A percentile compares a stretch with the other conserved stretches of the same genome.
These are phyloP conservation scores for Solanum hybrid DNA, from an alignment of 305 asterid genomes.

Conservation along the genomic window DNA sequence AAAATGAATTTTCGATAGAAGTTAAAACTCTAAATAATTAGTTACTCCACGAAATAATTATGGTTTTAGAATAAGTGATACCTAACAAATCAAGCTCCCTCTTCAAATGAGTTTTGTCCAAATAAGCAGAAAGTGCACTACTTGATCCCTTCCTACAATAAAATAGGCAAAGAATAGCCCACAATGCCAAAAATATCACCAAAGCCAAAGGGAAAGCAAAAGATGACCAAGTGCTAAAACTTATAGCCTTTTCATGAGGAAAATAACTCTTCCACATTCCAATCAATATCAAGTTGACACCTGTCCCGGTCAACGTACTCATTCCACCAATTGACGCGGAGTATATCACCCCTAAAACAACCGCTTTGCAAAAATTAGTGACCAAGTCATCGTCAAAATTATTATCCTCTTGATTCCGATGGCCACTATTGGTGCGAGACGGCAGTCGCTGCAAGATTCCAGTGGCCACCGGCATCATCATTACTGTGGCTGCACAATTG, in stretches of 20 bases:
- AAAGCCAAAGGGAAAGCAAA: slow-evolving; percentile 71
- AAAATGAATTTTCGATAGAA: not conserved
- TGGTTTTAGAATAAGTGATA: slow-evolving; percentile 4
- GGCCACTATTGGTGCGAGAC: not conserved
- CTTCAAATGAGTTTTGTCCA: slow-evolving; percentile 62
- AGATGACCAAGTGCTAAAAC: slow-evolving; percentile 76
- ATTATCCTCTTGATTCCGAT: not conserved
- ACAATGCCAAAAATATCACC: slow-evolving; percentile 42
- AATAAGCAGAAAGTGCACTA: slow-evolving; percentile 38
- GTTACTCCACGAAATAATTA: not conserved
- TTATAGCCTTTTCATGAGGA: slow-evolving; percentile 60
- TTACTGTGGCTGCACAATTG: slow-evolving; percentile 81
- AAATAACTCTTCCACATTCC: slow-evolving; percentile 96
- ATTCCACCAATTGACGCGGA: slow-evolving; percentile 80
- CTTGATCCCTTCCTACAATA: slow-evolving; percentile 51
- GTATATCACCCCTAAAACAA: slow-evolving; percentile 72
- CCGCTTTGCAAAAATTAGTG: slow-evolving; percentile 66
- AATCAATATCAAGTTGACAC: slow-evolving; percentile 82
- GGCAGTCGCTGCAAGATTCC: slow-evolving; percentile 71
- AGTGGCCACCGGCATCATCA: slow-evolving; percentile 97
- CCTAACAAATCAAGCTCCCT: slow-evolving; percentile 80
- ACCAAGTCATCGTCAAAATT: not conserved
- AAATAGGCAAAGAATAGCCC: slow-evolving; percentile 61
- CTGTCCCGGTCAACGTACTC: slow-evolving; percentile 91
- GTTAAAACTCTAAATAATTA: too few species aligned